Conservation (phyloP, 768 basidiomycete species). For the Leccinum uliginosum region DNA sequence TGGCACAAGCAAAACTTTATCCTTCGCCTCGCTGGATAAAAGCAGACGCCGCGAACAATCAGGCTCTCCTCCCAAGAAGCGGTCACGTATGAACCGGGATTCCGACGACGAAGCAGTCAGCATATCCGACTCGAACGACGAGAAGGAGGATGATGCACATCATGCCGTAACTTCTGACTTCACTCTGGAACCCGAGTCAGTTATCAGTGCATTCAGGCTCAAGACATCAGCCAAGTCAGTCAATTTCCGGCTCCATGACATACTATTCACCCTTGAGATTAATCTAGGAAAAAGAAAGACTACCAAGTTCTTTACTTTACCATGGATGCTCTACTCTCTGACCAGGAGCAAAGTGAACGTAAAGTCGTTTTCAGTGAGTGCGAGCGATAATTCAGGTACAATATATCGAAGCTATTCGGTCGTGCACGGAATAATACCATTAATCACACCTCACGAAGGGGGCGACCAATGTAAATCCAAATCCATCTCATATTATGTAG, state of each 20-base stretch:
- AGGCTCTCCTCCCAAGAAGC: conserved; percentile 25
- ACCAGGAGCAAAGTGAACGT: conserved; percentile 43
- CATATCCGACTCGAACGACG: conserved; percentile 18
- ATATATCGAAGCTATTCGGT: neutral
- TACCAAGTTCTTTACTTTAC: conserved; percentile 87
- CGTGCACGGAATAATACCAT: neutral
- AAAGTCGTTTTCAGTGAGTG: conserved; percentile 53
- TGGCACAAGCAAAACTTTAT: conserved; percentile 7
- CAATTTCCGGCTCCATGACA: neutral
- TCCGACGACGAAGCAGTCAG: conserved; percentile 28
- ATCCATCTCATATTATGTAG: conserved; percentile 25
- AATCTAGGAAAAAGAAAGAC: conserved; percentile 37
- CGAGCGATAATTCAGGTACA: conserved; percentile 17
- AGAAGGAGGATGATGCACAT: conserved; percentile 1
- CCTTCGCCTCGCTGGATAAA: conserved; percentile 10
- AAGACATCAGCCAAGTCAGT: conserved; percentile 38
- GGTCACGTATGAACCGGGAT: conserved; percentile 16
- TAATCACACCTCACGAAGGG: neutral
- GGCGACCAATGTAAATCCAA: neutral
- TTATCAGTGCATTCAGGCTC: conserved; percentile 49
- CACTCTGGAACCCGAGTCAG: conserved; percentile 28
- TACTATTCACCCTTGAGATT: neutral
- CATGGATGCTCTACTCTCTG: conserved; percentile 56
- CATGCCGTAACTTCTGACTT: neutral
- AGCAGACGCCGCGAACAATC: conserved; percentile 23